phyloP scores from a whole-genome alignment of 768 basidiomycete species.

The Pluteus cervinus region DNA sequence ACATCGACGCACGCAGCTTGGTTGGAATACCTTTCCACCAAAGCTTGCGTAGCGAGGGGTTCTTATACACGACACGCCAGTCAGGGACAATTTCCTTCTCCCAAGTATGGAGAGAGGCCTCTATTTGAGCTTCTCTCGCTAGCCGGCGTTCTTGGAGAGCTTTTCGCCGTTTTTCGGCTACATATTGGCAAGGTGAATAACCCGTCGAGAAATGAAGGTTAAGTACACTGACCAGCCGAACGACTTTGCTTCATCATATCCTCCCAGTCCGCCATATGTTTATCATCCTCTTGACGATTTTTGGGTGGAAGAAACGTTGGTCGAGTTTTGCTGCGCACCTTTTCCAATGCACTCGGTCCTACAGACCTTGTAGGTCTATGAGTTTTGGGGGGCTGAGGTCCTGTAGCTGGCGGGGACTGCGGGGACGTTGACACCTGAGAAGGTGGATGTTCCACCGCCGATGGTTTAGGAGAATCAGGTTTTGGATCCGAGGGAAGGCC shows the following conservation, averaged over 20 bases:
- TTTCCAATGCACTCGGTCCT: slow-evolving; percentile 71
- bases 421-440: slow-evolving; percentile 5
- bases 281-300: slow-evolving; percentile 65
- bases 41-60: slow-evolving; percentile 56
- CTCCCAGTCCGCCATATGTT: slow-evolving; percentile 83
- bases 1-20: slow-evolving; percentile 72
- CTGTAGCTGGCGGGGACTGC: slow-evolving; percentile 7
- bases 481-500: slow-evolving; percentile 8
- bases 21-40: slow-evolving; percentile 92
- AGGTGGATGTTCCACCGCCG: slow-evolving; percentile 1
- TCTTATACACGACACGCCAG: slow-evolving; percentile 69
- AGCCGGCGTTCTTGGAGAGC: slow-evolving; percentile 57
- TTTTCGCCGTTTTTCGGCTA: slow-evolving; percentile 68
- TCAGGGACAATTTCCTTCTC: slow-evolving; percentile 76
- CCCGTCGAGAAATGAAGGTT: background rate
- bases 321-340: slow-evolving; percentile 79
- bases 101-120: slow-evolving; percentile 70
- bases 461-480: background rate
- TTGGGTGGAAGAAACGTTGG: slow-evolving; percentile 86
- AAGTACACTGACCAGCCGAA: slow-evolving; percentile 49
- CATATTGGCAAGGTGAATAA: slow-evolving; percentile 2
- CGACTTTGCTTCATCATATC: slow-evolving; percentile 84
- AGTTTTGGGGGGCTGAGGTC: slow-evolving; percentile 18
- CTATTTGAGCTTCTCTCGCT: slow-evolving; percentile 59
- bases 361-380: slow-evolving; percentile 46